phyloP scores from a whole-genome alignment of 164 flowering plant species.

The Nymphaea thermarum region DNA sequence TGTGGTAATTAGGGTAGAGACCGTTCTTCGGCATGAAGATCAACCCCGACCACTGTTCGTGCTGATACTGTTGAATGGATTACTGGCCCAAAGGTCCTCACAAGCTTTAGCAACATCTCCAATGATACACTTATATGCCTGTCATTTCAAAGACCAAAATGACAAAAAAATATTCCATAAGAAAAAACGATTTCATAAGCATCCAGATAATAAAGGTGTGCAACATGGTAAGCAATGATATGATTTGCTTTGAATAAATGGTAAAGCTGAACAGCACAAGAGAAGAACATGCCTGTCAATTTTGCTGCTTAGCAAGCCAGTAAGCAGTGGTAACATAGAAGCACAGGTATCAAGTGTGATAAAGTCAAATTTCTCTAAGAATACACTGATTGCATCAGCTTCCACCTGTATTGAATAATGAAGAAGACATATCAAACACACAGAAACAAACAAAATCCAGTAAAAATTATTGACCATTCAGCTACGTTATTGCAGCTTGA shows the following conservation, averaged over 20 bases:
- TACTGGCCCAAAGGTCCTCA: slow-evolving; percentile 71
- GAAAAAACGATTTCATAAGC: too few relatives aligned
- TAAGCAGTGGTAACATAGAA: slow-evolving; percentile 63
- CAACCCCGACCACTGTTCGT: slow-evolving; percentile 80
- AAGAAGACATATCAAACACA: neutral
- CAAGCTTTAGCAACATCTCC: slow-evolving; percentile 78
- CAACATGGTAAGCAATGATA: too few relatives aligned
- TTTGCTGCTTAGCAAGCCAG: slow-evolving; percentile 59
- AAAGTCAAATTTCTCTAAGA: slow-evolving; percentile 52
- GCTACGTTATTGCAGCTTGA: too few relatives aligned
- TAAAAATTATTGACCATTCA: too few relatives aligned
- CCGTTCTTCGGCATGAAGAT: slow-evolving; percentile 96
- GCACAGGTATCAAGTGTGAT: slow-evolving; percentile 71
- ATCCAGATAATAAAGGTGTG: too few relatives aligned
- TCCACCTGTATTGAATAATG: slow-evolving; percentile 37
- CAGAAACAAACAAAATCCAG: too few relatives aligned
- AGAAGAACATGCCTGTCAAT: slow-evolving; percentile 53
- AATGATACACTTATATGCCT: slow-evolving; percentile 72
- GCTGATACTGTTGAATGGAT: slow-evolving; percentile 79
- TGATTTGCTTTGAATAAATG: too few relatives aligned
- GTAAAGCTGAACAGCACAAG: too few relatives aligned
- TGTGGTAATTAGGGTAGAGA: slow-evolving; percentile 11
- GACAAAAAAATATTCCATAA: too few relatives aligned
- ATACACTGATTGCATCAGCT: slow-evolving; percentile 67
- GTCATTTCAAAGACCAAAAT: neutral